phyloP scores from a whole-genome alignment of 495 filamentous ascomycete genomes.

The Viridothelium virens region DNA sequence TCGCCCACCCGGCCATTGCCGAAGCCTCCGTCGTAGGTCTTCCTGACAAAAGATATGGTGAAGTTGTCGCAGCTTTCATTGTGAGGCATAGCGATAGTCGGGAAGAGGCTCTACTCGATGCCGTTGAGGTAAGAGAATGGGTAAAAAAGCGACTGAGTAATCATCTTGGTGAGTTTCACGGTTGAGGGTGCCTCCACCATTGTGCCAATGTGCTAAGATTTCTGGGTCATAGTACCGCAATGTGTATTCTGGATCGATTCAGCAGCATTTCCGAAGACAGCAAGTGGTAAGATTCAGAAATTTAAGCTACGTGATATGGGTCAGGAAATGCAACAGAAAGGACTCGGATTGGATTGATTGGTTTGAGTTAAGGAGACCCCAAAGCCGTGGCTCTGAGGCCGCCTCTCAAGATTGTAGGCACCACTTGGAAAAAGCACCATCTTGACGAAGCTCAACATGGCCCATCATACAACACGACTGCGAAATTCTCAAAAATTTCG shows the following conservation, averaged over 20 bases:
- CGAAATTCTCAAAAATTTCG: too few species aligned
- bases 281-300: slow-evolving; percentile 96
- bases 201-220: background rate
- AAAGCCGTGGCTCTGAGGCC: background rate
- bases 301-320: slow-evolving; percentile 72
- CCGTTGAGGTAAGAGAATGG: slow-evolving; percentile 60
- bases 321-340: slow-evolving; percentile 39
- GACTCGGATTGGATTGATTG: slow-evolving; percentile 23
- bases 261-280: slow-evolving; percentile 74
- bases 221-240: slow-evolving; percentile 57
- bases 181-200: slow-evolving; percentile 1
- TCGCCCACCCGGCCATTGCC: slow-evolving; percentile 55
- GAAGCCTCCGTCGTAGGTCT: slow-evolving; percentile 81
- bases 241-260: slow-evolving; percentile 72
- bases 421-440: too few species aligned
- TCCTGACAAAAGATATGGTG: slow-evolving; percentile 75
- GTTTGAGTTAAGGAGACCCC: background rate
- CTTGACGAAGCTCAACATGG: too few species aligned
- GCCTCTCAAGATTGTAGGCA: too few species aligned
- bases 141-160: slow-evolving; percentile 61
- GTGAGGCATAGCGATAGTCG: slow-evolving; percentile 41
- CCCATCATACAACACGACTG: too few species aligned
- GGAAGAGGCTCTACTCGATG: slow-evolving; percentile 27
- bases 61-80: slow-evolving; percentile 79
- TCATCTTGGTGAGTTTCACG: slow-evolving; percentile 56